phyloP scores from a whole-genome alignment of 768 basidiomycete species.

The Gloeopeniophorella convolvens region DNA sequence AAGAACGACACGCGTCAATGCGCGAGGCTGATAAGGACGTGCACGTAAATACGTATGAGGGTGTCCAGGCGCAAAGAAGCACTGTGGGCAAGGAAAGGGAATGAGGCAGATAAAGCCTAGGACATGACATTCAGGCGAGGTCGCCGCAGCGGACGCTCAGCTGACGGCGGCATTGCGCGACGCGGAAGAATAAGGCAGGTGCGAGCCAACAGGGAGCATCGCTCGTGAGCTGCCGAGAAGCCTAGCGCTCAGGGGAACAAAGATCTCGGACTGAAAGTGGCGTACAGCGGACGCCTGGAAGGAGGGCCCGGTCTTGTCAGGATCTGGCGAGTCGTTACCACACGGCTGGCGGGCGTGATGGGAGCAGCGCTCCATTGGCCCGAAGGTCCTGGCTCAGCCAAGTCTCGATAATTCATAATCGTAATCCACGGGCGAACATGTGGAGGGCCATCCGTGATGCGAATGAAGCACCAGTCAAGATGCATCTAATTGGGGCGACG shows the following conservation, averaged over 20 bases:
- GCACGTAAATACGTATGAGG: slow-evolving; percentile 16
- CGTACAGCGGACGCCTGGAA: slow-evolving; percentile 4
- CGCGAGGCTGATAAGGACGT: slow-evolving; percentile 14
- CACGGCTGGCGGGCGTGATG: not conserved
- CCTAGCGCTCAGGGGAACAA: slow-evolving; percentile 12
- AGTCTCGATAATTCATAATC: slow-evolving; percentile 4
- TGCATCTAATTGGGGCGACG: slow-evolving; percentile 10
- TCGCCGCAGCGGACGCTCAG: slow-evolving; percentile 4
- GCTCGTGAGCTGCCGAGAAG: slow-evolving; percentile 10
- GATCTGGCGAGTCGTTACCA: slow-evolving; percentile 8
- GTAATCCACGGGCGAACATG: not conserved
- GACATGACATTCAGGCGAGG: slow-evolving; percentile 16
- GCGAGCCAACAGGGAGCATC: not conserved
- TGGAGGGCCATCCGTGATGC: not conserved
- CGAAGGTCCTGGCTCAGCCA: not conserved
- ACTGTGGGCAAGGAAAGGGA: slow-evolving; percentile 2
- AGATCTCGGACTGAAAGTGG: slow-evolving; percentile 16
- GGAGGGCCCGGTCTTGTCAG: slow-evolving; percentile 11
- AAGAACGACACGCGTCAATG: slow-evolving; percentile 11
- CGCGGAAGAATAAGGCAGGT: slow-evolving; percentile 1
- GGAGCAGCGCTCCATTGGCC: slow-evolving; percentile 1
- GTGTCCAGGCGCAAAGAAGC: slow-evolving; percentile 18
- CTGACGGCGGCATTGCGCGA: slow-evolving; percentile 16
- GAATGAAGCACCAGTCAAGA: slow-evolving; percentile 10
- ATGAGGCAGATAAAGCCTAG: slow-evolving; percentile 15